Evolutionary conservation across 2,329 filamentous ascomycete genomes (phyloP), one percentile per base, ranked within the genome.

Genomic region (Aspergillus piperis): DNA sequence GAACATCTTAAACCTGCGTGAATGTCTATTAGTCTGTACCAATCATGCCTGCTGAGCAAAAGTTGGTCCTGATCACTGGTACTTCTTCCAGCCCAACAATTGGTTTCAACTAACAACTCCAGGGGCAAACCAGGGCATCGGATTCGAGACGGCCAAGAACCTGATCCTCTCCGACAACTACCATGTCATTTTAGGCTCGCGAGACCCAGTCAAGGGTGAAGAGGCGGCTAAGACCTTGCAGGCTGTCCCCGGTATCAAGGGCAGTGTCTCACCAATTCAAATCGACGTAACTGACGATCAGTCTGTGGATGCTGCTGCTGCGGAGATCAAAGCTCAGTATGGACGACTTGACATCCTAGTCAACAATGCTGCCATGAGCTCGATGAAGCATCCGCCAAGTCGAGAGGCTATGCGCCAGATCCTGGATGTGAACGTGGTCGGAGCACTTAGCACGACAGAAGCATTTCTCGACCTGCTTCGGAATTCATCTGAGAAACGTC

Each of bases 321-420:
- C 87, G 64, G 80, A 81, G 58, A 80, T 83, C 21, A 81, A 82
- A 5, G 72, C 77, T 57, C 84, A 84, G 63, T 84, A 85, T 65
- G 86, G 64, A 44, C 63, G 64, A 2, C 59, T 70, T 2, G 64
- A 70, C 52, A 60, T 70, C 47, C 55, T 66, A 4, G 55, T 70
- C 23, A 70, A 70, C 58, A 67, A 17, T 32, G 67, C 68, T 8
- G 66, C 65, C 4, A 48, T 55, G 13, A 15, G 11, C 8, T 48
- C 47, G 17, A 21, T 30, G 25, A 11, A 49, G 49, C 39, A 32
- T n/a, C 39, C 21, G 5, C 48, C 51, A 25, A 57, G 19, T 70
- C 78, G 3, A 65, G 74, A 5, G 73, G 23, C 54, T 1, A 19
- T 75, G 63, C 66, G 59, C 4, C 60, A 65, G 11, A 77, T 75